phyloP scores from a whole-genome alignment of 495 filamentous ascomycete species.

The Hypoxylon perforatum region DNA sequence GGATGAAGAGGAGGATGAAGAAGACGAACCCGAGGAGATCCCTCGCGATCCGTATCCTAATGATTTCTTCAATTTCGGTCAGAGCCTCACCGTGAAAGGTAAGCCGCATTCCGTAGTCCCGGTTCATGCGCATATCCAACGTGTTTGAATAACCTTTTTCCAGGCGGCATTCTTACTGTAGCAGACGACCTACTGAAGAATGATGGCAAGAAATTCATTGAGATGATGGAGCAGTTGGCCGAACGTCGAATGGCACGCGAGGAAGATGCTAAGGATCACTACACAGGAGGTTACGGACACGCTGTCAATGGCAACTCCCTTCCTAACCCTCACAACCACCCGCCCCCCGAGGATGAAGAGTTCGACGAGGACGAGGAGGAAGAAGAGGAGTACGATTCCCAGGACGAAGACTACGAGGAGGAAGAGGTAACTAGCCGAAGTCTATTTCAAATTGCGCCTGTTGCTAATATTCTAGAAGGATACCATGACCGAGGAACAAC shows the following conservation, averaged over 20 bases:
- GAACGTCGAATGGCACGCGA: constrained; percentile 97
- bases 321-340: constrained; percentile 57
- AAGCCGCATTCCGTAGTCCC: constrained; percentile 46
- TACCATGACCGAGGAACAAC: constrained; percentile 96
- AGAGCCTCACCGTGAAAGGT: constrained; percentile 97
- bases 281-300: constrained; percentile 69
- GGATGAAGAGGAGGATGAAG: constrained; percentile 72
- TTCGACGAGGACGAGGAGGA: constrained; percentile 83
- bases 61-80: constrained; percentile 97
- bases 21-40: constrained; percentile 67
- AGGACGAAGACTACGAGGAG: constrained; percentile 89
- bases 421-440: constrained; percentile 75
- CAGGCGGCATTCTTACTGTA: constrained; percentile 98
- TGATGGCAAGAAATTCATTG: constrained; percentile 99
- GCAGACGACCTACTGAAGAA: constrained; percentile 98
- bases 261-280: constrained; percentile 84
- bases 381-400: constrained; percentile 88
- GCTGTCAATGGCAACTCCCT: constrained; percentile 55
- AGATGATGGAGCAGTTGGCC: constrained; percentile 99
- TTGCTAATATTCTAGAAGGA: constrained; percentile 69
- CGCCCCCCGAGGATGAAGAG: constrained; percentile 75
- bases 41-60: constrained; percentile 72
- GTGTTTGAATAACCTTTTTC: constrained; percentile 44
- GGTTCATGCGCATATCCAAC: constrained; percentile 48
- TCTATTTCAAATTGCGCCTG: constrained; percentile 4